These are phyloP conservation scores for Phytophthora pluvialis DNA, from an alignment of 352 stramenopile genomes.

Conservation along the genomic window DNA sequence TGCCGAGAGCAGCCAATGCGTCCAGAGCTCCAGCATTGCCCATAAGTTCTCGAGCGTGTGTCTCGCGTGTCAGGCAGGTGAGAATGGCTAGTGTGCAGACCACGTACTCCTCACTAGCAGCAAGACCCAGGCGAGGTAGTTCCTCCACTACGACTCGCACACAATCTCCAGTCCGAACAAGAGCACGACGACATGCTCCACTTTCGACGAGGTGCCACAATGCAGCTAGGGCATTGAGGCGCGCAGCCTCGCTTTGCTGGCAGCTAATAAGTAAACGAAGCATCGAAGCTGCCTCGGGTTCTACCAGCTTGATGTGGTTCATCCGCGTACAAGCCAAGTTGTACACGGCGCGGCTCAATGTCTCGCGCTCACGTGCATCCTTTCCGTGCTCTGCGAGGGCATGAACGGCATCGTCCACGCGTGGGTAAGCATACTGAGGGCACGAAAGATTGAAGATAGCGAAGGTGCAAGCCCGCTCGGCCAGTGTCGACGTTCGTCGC, in stretches of 20 bases:
- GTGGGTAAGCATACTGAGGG: conserved; percentile 67
- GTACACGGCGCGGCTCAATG: conserved; percentile 65
- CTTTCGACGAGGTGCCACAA: conserved; percentile 68
- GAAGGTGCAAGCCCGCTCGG: conserved; percentile 54
- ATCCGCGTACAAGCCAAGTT: conserved; percentile 68
- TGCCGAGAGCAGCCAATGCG: conserved; percentile 42
- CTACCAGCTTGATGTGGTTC: conserved; percentile 74
- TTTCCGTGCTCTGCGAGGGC: conserved; percentile 61
- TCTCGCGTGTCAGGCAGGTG: conserved; percentile 39
- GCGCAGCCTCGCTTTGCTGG: conserved; percentile 34
- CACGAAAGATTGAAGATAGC: conserved; percentile 76
- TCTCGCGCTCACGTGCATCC: conserved; percentile 48
- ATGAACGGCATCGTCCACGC: conserved; percentile 68
- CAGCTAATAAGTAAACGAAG: conserved; percentile 43
- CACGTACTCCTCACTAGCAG: conserved; percentile 39
- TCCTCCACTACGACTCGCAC: conserved; percentile 56
- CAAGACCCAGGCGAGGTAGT: conserved; percentile 34
- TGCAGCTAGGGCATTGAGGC: conserved; percentile 54
- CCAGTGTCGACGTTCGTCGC: conserved; percentile 40
- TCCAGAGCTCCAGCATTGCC: conserved; percentile 44
- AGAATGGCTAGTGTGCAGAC: conserved; percentile 51
- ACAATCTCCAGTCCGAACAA: conserved; percentile 52
- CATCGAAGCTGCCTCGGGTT: conserved; percentile 50
- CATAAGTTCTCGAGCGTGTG: conserved; percentile 49
- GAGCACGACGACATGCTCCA: conserved; percentile 46